Conservation (phyloP, 2,329 filamentous ascomycete genomes). For the Thyridium curvatum region DNA sequence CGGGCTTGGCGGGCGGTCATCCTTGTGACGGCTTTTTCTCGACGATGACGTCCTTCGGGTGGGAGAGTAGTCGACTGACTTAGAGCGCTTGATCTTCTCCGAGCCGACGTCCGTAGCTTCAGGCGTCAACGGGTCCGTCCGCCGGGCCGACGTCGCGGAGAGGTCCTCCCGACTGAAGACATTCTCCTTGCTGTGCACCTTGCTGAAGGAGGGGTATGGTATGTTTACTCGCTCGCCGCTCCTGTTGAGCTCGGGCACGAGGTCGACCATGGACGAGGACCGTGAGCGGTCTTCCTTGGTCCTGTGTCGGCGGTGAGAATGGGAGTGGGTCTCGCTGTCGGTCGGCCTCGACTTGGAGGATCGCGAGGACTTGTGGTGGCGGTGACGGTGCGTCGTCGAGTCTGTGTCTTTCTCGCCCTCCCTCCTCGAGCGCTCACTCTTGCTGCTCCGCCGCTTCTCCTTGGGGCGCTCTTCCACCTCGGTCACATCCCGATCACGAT, state of each 20-base stretch:
- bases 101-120: constrained; percentile 65
- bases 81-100: constrained; percentile 39
- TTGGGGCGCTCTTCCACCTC: constrained; percentile 9
- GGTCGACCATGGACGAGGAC: constrained; percentile 36
- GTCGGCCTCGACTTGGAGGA: constrained; percentile 30
- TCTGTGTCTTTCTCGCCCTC: constrained; percentile 25
- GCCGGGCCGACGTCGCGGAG: constrained; percentile 20
- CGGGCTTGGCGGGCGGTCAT: constrained; percentile 53
- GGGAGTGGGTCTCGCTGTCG: constrained; percentile 19
- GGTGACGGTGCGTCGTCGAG: constrained; percentile 20
- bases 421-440: constrained; percentile 15
- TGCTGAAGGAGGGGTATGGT: constrained; percentile 80
- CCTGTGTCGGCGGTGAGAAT: constrained; percentile 24
- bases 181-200: constrained; percentile 84
- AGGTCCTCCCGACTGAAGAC: constrained; percentile 58
- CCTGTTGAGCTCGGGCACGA: constrained; percentile 40
- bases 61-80: constrained; percentile 35
- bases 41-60: constrained; percentile 25
- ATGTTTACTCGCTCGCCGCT: constrained; percentile 43
- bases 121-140: constrained; percentile 57
- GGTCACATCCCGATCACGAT: constrained; percentile 18
- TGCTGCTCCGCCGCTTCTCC: constrained; percentile 14
- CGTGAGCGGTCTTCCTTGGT: constrained; percentile 21
- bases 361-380: constrained; percentile 35
- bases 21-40: constrained; percentile 32